Evolutionary conservation across 1,139 yeast genomes (phyloP), one percentile per base, ranked within the genome.

Genomic region (Saccharomycopsis hybrid): DNA sequence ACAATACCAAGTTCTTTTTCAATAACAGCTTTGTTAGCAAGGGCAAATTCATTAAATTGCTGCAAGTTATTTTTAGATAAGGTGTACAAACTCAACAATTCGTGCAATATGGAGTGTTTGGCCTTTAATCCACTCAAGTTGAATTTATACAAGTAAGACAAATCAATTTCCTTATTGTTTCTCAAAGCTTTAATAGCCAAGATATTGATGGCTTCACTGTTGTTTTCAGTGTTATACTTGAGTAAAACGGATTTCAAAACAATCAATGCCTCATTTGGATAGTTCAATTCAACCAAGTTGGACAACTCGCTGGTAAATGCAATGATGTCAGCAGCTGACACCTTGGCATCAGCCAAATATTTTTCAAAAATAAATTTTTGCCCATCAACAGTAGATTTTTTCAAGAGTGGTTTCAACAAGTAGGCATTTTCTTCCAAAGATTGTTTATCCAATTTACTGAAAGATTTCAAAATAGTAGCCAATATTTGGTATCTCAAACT

Each of bases 131-230:
- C 11, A 7, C 32, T 25, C 24, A 44, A 45, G 24, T 44, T 37
- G 36, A 53, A 44, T 28, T 51, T 38, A 40, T 38, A 25, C n/a
- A 53, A 48, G 39, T 53, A 53, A 13, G 47, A 48, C 39, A 53
- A 49, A 46, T 53, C 55, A 41, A 53, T 46, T 43, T 53, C 54
- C 32, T 43, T 47, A 27, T 46, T 32, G 33, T 50, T 44, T 11
- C 41, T 29, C 33, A 52, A 47, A 18, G 53, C 48, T 44, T 49
- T 49, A 9, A 43, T 13, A 11, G 44, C 38, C 31, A 52, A 48
- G 13, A 27, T 30, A 2, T 43, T 50, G 27, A 47, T 36, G 9
- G 44, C 25, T 2, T 36, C 41, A 24, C 11, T 18, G 36, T 30
- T 32, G 3, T 8, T 29, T 7, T 13, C 33, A 13, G 13, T 25